phyloP scores from a whole-genome alignment of 2,329 filamentous ascomycete species.

The Diaporthe citriasiana region DNA sequence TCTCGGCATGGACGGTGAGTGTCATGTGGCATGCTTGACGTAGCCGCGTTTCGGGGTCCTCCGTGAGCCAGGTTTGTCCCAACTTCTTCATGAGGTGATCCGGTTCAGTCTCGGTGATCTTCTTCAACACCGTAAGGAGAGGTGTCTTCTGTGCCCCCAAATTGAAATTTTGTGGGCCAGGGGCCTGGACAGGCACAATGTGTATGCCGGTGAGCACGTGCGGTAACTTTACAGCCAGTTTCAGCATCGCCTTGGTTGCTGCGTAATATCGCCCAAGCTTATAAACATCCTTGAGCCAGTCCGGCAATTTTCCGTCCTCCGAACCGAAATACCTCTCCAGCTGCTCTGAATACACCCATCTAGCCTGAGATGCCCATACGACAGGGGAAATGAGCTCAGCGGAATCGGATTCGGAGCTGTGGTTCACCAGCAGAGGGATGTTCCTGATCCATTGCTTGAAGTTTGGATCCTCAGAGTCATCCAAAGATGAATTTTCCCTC shows the following conservation, averaged over 20 bases:
- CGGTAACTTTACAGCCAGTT: conserved; percentile 47
- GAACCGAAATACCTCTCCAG: conserved; percentile 43
- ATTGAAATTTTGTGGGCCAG: neutral
- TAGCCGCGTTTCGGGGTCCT: conserved; percentile 45
- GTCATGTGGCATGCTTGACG: conserved; percentile 43
- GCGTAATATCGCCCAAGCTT: conserved; percentile 50
- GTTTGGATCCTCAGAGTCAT: neutral
- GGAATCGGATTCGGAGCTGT: neutral
- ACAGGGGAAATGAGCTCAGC: neutral
- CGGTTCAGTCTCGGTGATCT: conserved; percentile 6
- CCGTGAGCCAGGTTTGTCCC: conserved; percentile 41
- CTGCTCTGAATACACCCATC: conserved; percentile 46
- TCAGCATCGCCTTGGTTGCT: conserved; percentile 49
- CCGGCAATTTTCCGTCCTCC: conserved; percentile 10
- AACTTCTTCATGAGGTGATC: neutral
- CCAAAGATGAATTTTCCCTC: too few species aligned
- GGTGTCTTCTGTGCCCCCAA: neutral
- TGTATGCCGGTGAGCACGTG: conserved; percentile 45
- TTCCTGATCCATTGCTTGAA: conserved; percentile 1
- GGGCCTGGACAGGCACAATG: conserved; percentile 40
- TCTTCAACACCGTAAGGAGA: conserved; percentile 1
- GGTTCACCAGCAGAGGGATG: neutral
- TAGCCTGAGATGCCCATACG: conserved; percentile 42
- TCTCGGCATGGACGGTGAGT: conserved; percentile 51
- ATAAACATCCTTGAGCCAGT: conserved; percentile 44